Evolutionary conservation across 345 rosid genomes (phyloP), one percentile per base, ranked within the genome.

Genomic region (Populus euphratica): DNA sequence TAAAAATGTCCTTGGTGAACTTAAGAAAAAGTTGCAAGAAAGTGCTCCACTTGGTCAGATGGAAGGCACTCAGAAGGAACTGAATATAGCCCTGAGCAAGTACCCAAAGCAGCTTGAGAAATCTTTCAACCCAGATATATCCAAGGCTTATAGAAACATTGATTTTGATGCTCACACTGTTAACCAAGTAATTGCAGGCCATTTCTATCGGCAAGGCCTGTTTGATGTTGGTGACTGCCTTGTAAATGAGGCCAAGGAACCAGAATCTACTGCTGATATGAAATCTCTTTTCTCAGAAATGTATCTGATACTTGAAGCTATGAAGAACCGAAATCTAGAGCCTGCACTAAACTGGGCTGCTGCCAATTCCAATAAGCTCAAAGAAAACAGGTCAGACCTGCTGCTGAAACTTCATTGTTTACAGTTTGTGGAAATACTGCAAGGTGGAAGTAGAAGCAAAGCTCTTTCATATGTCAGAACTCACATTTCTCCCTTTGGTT

Each of bases 161-260:
- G 92, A 89, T 31, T 92, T 92, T 49, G 93, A 92, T 74, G 76
- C 81, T 0, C 83, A 79, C 74, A 81, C 83, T 5, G 82, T 92
- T 52, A 88, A 86, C 84, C 91, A 92, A 85, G 85, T 91, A 23
- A 87, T 92, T 77, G 92, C 92, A 0, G 81, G 82, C 70, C 92
- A 89, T 75, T 89, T 91, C 77, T 89, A 89, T 81, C 86, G 92
- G 52, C 89, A 85, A 69, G 97, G 94, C 33, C 77, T 90, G 76
- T 91, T 91, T 13, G 90, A 88, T 8, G 54, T 91, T 1, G 94
- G 93, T 50, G 97, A 92, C 78, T 89, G 86, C 80, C 89, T 92
- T 52, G 65, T 88, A 41, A 80, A 72, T 12, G 94, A 91, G 74
- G 81, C 87, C 35, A 83, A 78, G 43, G 90, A 83, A 72, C 72